These are phyloP conservation scores for Bipolaris bicolor DNA, from an alignment of 2,329 filamentous ascomycete genomes.

Conservation along the genomic window DNA sequence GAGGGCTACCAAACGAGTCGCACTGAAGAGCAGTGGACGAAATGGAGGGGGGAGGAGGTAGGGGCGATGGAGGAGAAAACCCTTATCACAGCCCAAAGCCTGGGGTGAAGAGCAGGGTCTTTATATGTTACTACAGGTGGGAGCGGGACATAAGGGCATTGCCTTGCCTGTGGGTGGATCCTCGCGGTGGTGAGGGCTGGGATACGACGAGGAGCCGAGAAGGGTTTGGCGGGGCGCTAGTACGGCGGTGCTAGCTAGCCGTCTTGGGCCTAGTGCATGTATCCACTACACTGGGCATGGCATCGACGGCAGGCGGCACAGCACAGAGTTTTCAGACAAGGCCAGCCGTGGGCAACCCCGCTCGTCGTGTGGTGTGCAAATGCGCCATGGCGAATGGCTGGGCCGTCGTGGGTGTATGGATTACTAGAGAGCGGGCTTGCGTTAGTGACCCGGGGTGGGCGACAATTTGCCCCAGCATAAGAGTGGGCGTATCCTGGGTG, in stretches of 20 bases:
- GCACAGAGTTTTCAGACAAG: slow-evolving; percentile 39
- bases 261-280: slow-evolving; percentile 15
- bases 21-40: slow-evolving; percentile 32
- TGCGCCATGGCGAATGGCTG: slow-evolving; percentile 12
- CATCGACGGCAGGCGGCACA: slow-evolving; percentile 34
- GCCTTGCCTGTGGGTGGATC: slow-evolving; percentile 29
- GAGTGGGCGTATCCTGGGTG: slow-evolving; percentile 7
- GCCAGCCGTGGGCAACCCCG: slow-evolving; percentile 29
- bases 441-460: slow-evolving; percentile 21
- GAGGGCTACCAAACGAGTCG: slow-evolving; percentile 30
- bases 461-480: slow-evolving; percentile 20
- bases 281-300: slow-evolving; percentile 34
- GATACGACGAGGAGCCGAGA: slow-evolving; percentile 21
- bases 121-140: slow-evolving; percentile 32
- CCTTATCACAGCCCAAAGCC: slow-evolving; percentile 17
- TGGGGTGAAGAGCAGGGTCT: slow-evolving; percentile 27
- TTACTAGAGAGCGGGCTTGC: neutral
- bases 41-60: slow-evolving; percentile 14
- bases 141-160: slow-evolving; percentile 22
- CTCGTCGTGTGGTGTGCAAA: slow-evolving; percentile 28
- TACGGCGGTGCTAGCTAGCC: slow-evolving; percentile 26
- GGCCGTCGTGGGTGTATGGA: neutral
- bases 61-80: slow-evolving; percentile 21
- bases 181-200: slow-evolving; percentile 32
- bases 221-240: slow-evolving; percentile 23